A percentile compares a stretch with the other conserved stretches of the same genome.
These are phyloP conservation scores for Salix viminalis DNA, from an alignment of 345 rosid species.

Conservation along the genomic window DNA sequence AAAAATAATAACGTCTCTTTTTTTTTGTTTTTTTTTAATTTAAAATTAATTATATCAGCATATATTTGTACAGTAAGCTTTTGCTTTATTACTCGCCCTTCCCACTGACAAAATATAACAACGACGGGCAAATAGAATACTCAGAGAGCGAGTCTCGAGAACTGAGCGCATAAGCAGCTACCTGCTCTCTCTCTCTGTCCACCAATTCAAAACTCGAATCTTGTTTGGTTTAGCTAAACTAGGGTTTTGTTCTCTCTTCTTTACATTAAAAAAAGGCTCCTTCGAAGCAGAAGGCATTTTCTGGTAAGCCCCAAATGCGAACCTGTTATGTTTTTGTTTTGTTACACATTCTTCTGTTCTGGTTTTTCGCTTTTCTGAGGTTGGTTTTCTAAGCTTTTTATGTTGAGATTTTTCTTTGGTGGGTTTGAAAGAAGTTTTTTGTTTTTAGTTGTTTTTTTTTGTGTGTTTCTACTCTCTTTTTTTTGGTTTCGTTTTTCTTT, in stretches of 20 bases:
- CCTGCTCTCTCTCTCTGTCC: neutral
- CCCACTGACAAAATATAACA: slow-evolving; percentile 1
- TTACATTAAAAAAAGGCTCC: neutral
- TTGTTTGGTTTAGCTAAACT: neutral
- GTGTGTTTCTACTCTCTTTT: neutral
- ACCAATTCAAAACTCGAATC: neutral
- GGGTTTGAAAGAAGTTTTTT: neutral
- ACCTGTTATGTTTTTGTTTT: neutral
- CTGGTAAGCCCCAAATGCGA: neutral
- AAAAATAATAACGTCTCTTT: neutral
- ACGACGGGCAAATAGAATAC: neutral
- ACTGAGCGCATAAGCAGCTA: slow-evolving; percentile 3
- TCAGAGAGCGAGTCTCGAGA: slow-evolving; percentile 5
- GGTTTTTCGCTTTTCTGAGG: neutral
- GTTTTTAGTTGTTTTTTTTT: neutral
- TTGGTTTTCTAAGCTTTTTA: neutral
- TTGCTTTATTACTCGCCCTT: slow-evolving; percentile 1
- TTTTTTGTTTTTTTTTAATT: too few relatives aligned
- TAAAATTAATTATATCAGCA: neutral
- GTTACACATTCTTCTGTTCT: neutral
- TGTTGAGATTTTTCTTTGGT: neutral
- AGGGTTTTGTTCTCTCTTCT: neutral
- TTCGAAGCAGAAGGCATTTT: neutral
- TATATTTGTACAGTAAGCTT: neutral
- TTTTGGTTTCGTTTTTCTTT: neutral